Evolutionary conservation across 1,139 yeast genomes (phyloP).

Genomic region (Pichia sp.): DNA sequence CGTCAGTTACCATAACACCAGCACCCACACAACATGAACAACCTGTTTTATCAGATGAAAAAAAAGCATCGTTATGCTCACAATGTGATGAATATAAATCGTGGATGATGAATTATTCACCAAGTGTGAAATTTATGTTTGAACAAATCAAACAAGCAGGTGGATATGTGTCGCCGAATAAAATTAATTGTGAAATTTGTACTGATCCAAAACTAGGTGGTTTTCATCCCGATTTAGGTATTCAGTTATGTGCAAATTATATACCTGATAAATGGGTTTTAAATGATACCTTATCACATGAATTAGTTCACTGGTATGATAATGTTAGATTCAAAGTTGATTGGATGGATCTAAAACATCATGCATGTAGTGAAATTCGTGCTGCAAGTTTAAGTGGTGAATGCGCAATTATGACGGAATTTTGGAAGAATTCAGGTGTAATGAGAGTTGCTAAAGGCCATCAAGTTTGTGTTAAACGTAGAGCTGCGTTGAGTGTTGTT

Average conservation of each 20-base stretch:
- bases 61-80: slow-evolving; percentile 36
- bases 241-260: slow-evolving; percentile 80
- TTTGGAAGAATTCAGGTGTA: slow-evolving; percentile 48
- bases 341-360: slow-evolving; percentile 78
- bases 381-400: slow-evolving; percentile 94
- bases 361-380: slow-evolving; percentile 94
- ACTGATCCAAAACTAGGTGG: slow-evolving; percentile 79
- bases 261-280: slow-evolving; percentile 71
- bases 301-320: slow-evolving; percentile 89
- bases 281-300: slow-evolving; percentile 90
- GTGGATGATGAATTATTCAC: slow-evolving; percentile 76
- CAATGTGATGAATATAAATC: slow-evolving; percentile 67
- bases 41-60: slow-evolving; percentile 23
- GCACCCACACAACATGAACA: slow-evolving; percentile 36
- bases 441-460: slow-evolving; percentile 65
- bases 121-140: slow-evolving; percentile 82
- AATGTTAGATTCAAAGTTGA: slow-evolving; percentile 81
- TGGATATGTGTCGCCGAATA: slow-evolving; percentile 39
- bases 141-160: slow-evolving; percentile 74
- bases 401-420: slow-evolving; percentile 84
- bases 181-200: slow-evolving; percentile 78
- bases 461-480: slow-evolving; percentile 81
- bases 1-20: slow-evolving; percentile 6
- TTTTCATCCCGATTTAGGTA: slow-evolving; percentile 83
- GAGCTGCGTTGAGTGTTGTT: slow-evolving; percentile 77